phyloP scores from a whole-genome alignment of 306 rosid species.

The Fagus crenata region DNA sequence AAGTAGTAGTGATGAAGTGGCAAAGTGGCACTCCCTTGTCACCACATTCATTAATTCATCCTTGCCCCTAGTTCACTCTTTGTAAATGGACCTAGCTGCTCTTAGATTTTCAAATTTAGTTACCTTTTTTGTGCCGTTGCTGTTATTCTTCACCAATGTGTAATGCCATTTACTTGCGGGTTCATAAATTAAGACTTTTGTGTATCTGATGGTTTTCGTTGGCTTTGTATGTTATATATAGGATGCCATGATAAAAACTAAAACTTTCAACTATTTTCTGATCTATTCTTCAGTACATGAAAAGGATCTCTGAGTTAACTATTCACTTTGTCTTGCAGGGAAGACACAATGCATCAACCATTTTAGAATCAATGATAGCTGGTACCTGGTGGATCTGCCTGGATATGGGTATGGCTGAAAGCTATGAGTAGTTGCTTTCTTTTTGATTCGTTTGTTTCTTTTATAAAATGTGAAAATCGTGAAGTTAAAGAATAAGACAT shows the following conservation, averaged over 20 bases:
- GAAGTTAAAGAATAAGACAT: slow-evolving; percentile 7
- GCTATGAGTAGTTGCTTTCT: slow-evolving; percentile 9
- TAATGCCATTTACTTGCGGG: neutral
- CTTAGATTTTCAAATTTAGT: neutral
- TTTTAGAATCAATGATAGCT: slow-evolving; percentile 84
- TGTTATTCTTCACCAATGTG: neutral
- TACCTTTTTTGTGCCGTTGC: neutral
- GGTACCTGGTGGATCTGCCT: slow-evolving; percentile 98
- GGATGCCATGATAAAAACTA: neutral
- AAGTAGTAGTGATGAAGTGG: neutral
- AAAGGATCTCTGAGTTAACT: neutral
- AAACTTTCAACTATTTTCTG: neutral
- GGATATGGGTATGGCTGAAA: slow-evolving; percentile 80
- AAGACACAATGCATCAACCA: slow-evolving; percentile 98
- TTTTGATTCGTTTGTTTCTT: neutral
- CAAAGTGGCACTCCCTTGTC: neutral
- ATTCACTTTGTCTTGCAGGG: slow-evolving; percentile 47
- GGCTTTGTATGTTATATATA: neutral
- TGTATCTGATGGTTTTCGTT: neutral
- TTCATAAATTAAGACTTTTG: neutral
- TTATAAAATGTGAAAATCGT: neutral
- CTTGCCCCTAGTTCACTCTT: neutral
- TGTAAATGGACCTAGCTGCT: neutral
- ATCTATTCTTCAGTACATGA: neutral
- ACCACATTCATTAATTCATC: neutral